Percentiles rank a stretch among this genome's conserved stretches.
These are phyloP conservation scores for Euphorbia peplus DNA, from an alignment of 345 rosid genomes.

Conservation along the genomic window DNA sequence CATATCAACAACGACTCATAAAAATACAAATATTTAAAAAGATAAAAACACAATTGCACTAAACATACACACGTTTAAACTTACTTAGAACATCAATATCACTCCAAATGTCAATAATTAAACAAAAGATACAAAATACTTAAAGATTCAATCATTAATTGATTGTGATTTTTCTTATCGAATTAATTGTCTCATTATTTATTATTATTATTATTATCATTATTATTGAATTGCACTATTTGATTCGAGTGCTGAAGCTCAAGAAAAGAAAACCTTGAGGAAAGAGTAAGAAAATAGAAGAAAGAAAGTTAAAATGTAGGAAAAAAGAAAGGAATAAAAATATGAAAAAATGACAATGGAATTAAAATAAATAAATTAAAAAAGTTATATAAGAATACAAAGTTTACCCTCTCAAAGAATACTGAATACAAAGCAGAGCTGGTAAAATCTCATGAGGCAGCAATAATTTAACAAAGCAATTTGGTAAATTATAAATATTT, in stretches of 20 bases:
- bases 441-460: slow-evolving; percentile 4
- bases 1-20: too few relatives aligned
- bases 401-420: slow-evolving; percentile 17
- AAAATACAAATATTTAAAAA: too few relatives aligned
- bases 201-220: too few relatives aligned
- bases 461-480: slow-evolving; percentile 19
- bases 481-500: slow-evolving; percentile 13
- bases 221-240: background rate
- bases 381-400: slow-evolving; percentile 1
- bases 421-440: slow-evolving; percentile 6
- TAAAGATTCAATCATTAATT: too few relatives aligned
- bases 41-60: too few relatives aligned
- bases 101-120: too few relatives aligned
- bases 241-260: background rate
- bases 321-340: too few relatives aligned
- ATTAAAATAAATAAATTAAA: background rate
- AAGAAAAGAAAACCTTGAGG: background rate
- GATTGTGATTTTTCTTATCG: too few relatives aligned
- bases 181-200: too few relatives aligned
- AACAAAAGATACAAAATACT: too few relatives aligned
- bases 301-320: background rate
- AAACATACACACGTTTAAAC: too few relatives aligned
- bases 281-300: background rate
- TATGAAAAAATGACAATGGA: slow-evolving; percentile 4
- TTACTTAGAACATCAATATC: too few relatives aligned